Evolutionary conservation across 2,329 filamentous ascomycete genomes (phyloP), one percentile per base, ranked within the genome.

Genomic region (Paracamarosporium sp.): DNA sequence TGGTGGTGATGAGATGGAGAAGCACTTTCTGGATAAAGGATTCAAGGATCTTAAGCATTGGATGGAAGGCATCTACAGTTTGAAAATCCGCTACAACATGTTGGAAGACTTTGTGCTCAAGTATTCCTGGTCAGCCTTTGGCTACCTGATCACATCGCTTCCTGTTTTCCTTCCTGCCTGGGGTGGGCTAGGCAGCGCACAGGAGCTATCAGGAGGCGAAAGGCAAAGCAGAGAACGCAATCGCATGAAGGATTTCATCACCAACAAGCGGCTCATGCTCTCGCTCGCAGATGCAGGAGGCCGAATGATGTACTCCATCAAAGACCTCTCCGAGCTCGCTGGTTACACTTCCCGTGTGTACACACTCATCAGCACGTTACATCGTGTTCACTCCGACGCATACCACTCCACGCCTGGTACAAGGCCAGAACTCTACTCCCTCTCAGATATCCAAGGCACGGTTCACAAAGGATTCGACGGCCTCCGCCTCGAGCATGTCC

Each of bases 241-340:
- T 55, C 91, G 96, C 38, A 99, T 98, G 92, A 95, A 96, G 80
- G 92, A 96, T 31, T 99, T 99, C 78, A 97, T 99, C 78, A 99
- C 95, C 12, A 99, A 99, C 80, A 98, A 99, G 78, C 88, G 95
- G 4, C 88, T 99, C 36, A 98, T 99, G 95, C 85, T 99, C 30
- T 98, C 94, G 15, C 85, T 99, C 35, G 95, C 95, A 9, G 95
- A 99, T 77, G 95, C 95, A 1, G 95, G 95, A 57, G 94, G 94
- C 25, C 87, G 95, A 45, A 97, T 99, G 92, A 99, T 99, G 95
- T 99, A 99, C 81, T 95, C 91, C 61, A 96, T 99, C 82, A 99
- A 99, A 79, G 96, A 99, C 72, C 86, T 99, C 33, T 93, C 93
- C 1, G 95, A 99, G 75, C 83, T 99, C 31, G 95, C 95, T 5